Evolutionary conservation across 1,139 yeast species (phyloP).

Genomic region (Scheffersomyces cryptocercus): DNA sequence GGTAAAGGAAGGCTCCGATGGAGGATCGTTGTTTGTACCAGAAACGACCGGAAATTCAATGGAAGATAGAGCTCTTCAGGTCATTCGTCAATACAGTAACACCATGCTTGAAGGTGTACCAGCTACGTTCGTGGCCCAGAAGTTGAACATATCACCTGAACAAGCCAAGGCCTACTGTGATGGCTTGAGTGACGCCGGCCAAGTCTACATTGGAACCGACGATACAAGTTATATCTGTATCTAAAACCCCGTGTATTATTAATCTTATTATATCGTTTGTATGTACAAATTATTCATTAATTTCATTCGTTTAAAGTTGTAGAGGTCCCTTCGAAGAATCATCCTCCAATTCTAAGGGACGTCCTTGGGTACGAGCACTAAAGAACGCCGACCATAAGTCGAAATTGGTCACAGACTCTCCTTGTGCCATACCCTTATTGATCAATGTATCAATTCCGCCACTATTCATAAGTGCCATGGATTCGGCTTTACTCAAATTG

Average conservation of each 20-base stretch:
- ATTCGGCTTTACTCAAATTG: conserved; percentile 33
- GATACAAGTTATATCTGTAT: conserved; percentile 52
- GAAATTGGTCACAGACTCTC: conserved; percentile 55
- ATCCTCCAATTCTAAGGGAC: background rate
- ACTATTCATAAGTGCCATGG: conserved; percentile 37
- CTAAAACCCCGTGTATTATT: too few species aligned
- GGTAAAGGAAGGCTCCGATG: conserved; percentile 7
- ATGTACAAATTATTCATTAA: too few species aligned
- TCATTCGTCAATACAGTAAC: conserved; percentile 51
- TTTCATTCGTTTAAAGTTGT: too few species aligned
- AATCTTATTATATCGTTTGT: too few species aligned
- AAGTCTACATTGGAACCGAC: conserved; percentile 65
- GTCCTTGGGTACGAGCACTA: conserved; percentile 21
- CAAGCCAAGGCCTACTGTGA: conserved; percentile 52
- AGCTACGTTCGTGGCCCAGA: conserved; percentile 57
- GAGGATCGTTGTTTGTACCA: conserved; percentile 13
- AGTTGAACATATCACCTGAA: conserved; percentile 49
- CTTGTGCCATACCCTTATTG: conserved; percentile 43
- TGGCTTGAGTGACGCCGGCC: conserved; percentile 63
- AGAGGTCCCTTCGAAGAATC: background rate
- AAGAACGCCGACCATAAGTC: conserved; percentile 67
- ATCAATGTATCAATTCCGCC: conserved; percentile 45
- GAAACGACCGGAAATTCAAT: conserved; percentile 26
- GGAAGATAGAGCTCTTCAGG: conserved; percentile 47
- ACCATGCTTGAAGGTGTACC: conserved; percentile 78